Base-by-base conservation (phyloP, 139 green algal species). In the Mychonastes homosphaera region DNA sequence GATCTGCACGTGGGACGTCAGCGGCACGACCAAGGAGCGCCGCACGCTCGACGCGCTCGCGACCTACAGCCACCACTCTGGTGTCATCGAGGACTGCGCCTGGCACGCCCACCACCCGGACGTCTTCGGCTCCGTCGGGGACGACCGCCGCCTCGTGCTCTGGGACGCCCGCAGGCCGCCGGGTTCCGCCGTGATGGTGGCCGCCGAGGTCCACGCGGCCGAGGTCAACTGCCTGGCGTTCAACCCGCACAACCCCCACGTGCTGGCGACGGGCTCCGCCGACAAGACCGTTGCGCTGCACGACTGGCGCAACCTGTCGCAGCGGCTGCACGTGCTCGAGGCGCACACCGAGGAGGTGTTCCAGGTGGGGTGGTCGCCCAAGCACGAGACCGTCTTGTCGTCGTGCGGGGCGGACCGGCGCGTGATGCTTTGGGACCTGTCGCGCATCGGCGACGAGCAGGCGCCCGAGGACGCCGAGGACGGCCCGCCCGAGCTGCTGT, bases 181-280 rank as follows among this genome's bases (percentile, higher is more conserved):
- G 18, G 15, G 10, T 63, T 58, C 69, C 78, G 74, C 63, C 19
- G 67, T 75, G 3, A 73, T 80, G 58, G 56, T 72, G 4, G 58
- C 66, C 13, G 70, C 80, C 6, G 82, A 94, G 68, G 80, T 87
- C 12, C 91, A 98, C 62, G 63, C 65, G 26, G 90, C 87, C 7
- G 92, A 98, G 74, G 84, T 99, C 50, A 99, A 99, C 78, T 98
- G 90, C 75, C 71, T 99, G 36, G 79, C 86, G 2, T 99, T 99
- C 84, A 99, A 97, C 76, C 92, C 92, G 3, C 83, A 91, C 69
- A 97, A 98, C 65, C 88, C 96, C 47, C 91, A 82, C 67, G 72
- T 99, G 8, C 74, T 99, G 10, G 93, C 88, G 27, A 99, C 92
- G 0, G 92, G 92, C 15, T 90, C 78, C 3, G 91, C 92, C 1